phyloP scores from a whole-genome alignment of 73 alveolate genomes.

The Paramecium sexaurelia region DNA sequence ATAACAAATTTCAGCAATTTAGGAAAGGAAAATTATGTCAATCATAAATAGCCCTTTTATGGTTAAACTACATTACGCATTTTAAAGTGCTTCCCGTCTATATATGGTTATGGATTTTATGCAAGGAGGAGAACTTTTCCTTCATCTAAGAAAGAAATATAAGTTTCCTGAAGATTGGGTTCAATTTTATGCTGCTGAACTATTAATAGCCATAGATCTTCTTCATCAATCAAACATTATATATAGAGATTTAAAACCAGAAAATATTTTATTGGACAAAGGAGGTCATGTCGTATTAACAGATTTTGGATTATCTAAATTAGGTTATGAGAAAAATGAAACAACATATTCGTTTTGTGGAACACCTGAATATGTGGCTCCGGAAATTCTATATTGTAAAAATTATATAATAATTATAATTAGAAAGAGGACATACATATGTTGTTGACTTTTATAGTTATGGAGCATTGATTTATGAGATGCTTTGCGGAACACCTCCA shows the following conservation, averaged over 20 bases:
- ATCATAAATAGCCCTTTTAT: slow-evolving; percentile 83
- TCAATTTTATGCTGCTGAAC: slow-evolving; percentile 86
- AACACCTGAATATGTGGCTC: slow-evolving; percentile 65
- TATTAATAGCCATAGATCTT: slow-evolving; percentile 78
- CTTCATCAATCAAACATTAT: slow-evolving; percentile 77
- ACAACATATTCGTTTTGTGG: slow-evolving; percentile 59
- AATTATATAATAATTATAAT: background rate
- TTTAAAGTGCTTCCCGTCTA: slow-evolving; percentile 84
- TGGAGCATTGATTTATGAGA: slow-evolving; percentile 56
- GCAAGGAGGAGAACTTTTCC: slow-evolving; percentile 84
- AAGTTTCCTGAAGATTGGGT: slow-evolving; percentile 83
- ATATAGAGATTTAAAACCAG: slow-evolving; percentile 82
- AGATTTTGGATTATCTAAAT: slow-evolving; percentile 76
- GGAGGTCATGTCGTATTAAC: slow-evolving; percentile 76
- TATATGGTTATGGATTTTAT: slow-evolving; percentile 92
- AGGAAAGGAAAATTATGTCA: slow-evolving; percentile 83
- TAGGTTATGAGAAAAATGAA: slow-evolving; percentile 56
- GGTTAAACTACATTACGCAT: slow-evolving; percentile 90
- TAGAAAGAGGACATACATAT: slow-evolving; percentile 59
- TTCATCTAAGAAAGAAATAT: slow-evolving; percentile 68
- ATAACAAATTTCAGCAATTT: background rate
- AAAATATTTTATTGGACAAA: slow-evolving; percentile 74
- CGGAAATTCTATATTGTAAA: slow-evolving; percentile 50
- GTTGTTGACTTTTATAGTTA: slow-evolving; percentile 58
- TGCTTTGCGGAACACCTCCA: slow-evolving; percentile 66